Evolutionary conservation across 495 filamentous ascomycete genomes (phyloP), one percentile per base, ranked within the genome.

Genomic region (Pyrenula aspistea): DNA sequence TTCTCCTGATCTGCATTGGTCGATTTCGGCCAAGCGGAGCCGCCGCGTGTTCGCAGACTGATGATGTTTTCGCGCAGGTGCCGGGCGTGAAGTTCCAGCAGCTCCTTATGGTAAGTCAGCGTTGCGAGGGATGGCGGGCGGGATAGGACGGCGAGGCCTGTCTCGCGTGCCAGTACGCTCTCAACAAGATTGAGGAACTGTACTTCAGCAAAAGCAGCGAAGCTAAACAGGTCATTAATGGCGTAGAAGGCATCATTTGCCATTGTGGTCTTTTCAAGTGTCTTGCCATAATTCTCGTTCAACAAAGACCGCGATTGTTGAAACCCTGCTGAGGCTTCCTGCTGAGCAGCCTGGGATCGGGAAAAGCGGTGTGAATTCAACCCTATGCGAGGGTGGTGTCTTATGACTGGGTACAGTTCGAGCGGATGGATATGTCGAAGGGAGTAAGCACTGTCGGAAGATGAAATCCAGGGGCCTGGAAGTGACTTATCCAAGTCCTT

Each of bases 121-220:
- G 60, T 62, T 19, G 55, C 36, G 3, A 62, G 53, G 24, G 52
- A 31, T n/a, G 56, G 36, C 11, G 24, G 53, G 23, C 50, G 25
- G 47, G 56, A 57, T 60, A 63, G 62, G 10, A 60, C 52, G 0
- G 62, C 57, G 36, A 49, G 56, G 23, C 55, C 57, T 10, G 57
- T 61, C 22, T 64, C 55, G 11, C 55, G 21, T 4, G 49, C 24
- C 42, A 68, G 25, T 22, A 54, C 60, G 2, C 53, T 48, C 12
- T 63, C 61, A 24, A 64, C 51, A 49, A 71, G 48, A 57, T 68
- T 66, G 19, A 71, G 57, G 20, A 68, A 56, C 57, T 65, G 62
- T 1, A 54, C 47, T 20, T 67, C 57, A 20, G 68, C 60, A 22
- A 20, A 55, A 8, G 65, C 62, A 22, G 58, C 53, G 54, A 59